These are phyloP conservation scores for Phytophthora cajani DNA, from an alignment of 352 stramenopile species.

Conservation along the genomic window DNA sequence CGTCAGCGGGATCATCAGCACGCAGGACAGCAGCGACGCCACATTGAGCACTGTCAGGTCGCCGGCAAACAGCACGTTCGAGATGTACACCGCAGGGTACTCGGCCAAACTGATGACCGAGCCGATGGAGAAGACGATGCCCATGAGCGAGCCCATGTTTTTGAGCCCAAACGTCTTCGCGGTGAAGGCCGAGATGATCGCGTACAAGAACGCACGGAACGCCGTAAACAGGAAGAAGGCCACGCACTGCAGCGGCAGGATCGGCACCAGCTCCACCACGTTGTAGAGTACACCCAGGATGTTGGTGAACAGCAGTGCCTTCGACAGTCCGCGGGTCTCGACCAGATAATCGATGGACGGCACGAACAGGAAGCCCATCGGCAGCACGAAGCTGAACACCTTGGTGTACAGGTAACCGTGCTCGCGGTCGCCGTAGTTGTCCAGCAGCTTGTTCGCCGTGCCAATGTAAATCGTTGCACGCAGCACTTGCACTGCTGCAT, in stretches of 20 bases:
- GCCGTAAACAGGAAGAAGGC: conserved; percentile 85
- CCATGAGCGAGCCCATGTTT: conserved; percentile 84
- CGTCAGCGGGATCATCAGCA: conserved; percentile 69
- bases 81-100: conserved; percentile 78
- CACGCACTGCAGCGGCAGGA: conserved; percentile 65
- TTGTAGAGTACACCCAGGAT: conserved; percentile 79
- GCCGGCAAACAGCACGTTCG: conserved; percentile 65
- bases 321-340: conserved; percentile 66
- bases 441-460: conserved; percentile 84
- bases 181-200: conserved; percentile 86
- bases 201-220: conserved; percentile 88
- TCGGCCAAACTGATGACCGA: conserved; percentile 79
- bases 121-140: conserved; percentile 83
- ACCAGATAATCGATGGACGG: conserved; percentile 87
- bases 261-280: conserved; percentile 69
- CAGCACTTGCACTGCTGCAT: conserved; percentile 77
- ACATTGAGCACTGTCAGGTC: conserved; percentile 65
- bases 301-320: conserved; percentile 81
- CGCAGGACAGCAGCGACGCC: conserved; percentile 55
- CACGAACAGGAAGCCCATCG: conserved; percentile 86
- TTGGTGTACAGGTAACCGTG: conserved; percentile 82
- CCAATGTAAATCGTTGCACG: conserved; percentile 87
- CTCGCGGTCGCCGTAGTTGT: conserved; percentile 82
- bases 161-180: conserved; percentile 89
- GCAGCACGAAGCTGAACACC: conserved; percentile 86